phyloP scores from a whole-genome alignment of 23 red algal species.

The Gracilariopsis chorda region DNA sequence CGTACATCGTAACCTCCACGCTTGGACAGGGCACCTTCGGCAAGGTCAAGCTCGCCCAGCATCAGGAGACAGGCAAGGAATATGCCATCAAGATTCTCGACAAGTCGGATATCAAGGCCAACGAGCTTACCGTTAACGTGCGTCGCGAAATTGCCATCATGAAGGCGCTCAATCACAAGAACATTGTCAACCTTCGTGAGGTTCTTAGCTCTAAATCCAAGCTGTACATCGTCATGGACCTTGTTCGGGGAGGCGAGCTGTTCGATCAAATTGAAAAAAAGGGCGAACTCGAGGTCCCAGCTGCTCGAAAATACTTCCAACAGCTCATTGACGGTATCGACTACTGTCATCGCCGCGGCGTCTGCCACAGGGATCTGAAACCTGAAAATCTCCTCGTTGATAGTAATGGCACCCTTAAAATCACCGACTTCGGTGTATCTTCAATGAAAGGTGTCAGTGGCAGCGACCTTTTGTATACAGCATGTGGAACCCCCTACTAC shows the following conservation, averaged over 20 bases:
- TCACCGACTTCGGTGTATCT: slow-evolving; percentile 95
- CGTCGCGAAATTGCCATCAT: slow-evolving; percentile 93
- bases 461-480: slow-evolving; percentile 74
- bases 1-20: slow-evolving; percentile 83
- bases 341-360: slow-evolving; percentile 84
- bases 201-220: slow-evolving; percentile 80
- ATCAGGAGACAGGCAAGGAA: slow-evolving; percentile 73
- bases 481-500: slow-evolving; percentile 79
- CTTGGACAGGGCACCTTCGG: slow-evolving; percentile 89
- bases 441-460: slow-evolving; percentile 80
- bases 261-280: slow-evolving; percentile 85
- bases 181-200: slow-evolving; percentile 91
- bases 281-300: slow-evolving; percentile 75
- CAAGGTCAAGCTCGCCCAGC: slow-evolving; percentile 86
- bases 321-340: slow-evolving; percentile 89
- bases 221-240: slow-evolving; percentile 94
- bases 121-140: slow-evolving; percentile 88
- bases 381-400: slow-evolving; percentile 91
- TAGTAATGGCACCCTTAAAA: slow-evolving; percentile 85
- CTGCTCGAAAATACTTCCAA: slow-evolving; percentile 85
- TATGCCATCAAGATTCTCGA: slow-evolving; percentile 91
- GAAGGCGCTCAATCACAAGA: slow-evolving; percentile 85
- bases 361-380: slow-evolving; percentile 93
- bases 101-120: slow-evolving; percentile 86
- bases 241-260: slow-evolving; percentile 90